Conservation (phyloP, 2,329 filamentous ascomycete genomes). For the Nannizzia gypsea region DNA sequence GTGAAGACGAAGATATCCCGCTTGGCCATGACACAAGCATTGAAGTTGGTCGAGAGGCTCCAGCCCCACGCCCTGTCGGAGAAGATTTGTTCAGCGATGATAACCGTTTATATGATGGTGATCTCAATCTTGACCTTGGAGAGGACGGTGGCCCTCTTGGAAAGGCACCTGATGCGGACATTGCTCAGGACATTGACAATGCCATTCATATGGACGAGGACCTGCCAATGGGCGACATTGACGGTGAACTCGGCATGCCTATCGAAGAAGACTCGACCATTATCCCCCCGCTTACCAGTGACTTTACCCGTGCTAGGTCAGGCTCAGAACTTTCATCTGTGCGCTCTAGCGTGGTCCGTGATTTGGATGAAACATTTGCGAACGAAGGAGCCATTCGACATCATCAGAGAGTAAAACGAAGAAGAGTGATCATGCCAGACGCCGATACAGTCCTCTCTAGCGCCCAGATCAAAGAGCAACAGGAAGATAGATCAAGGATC, state of each 20-base stretch:
- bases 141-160: constrained; percentile 36
- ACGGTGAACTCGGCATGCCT: constrained; percentile 46
- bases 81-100: constrained; percentile 46
- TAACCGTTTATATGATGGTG: constrained; percentile 44
- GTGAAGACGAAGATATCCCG: constrained; percentile 53
- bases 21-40: constrained; percentile 57
- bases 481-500: constrained; percentile 75
- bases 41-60: constrained; percentile 82
- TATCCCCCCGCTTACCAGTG: constrained; percentile 19
- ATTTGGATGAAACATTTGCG: constrained; percentile 49
- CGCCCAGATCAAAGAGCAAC: constrained; percentile 71
- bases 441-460: constrained; percentile 64
- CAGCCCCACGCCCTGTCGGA: constrained; percentile 51
- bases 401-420: constrained; percentile 63
- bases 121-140: constrained; percentile 41
- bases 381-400: constrained; percentile 47
- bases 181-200: constrained; percentile 47
- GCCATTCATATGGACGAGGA: constrained; percentile 46
- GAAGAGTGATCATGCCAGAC: constrained; percentile 74
- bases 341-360: constrained; percentile 41
- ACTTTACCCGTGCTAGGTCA: constrained; percentile 32
- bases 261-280: constrained; percentile 44
- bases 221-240: constrained; percentile 33
- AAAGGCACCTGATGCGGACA: constrained; percentile 27
- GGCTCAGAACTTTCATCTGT: constrained; percentile 45